A percentile compares a stretch with the other conserved stretches of the same genome.
These are phyloP conservation scores for Populus hybrid DNA, from an alignment of 441 rosid species.

Conservation along the genomic window DNA sequence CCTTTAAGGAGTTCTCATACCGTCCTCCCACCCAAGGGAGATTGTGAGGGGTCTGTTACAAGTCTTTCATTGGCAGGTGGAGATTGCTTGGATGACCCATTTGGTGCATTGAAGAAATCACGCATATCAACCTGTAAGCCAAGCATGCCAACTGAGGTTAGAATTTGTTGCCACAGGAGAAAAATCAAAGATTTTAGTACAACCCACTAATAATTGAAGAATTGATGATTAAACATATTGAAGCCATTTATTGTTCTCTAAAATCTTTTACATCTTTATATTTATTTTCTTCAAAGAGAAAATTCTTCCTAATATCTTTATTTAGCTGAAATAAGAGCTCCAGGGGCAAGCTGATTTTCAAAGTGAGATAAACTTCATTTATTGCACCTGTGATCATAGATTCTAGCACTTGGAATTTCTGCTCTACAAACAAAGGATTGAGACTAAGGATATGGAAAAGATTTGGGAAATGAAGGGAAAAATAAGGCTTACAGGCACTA, in stretches of 20 bases:
- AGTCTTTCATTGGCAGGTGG: constrained; percentile 53
- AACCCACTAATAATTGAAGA: background rate
- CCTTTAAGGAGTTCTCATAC: constrained; percentile 32
- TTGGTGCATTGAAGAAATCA: constrained; percentile 85
- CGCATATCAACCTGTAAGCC: constrained; percentile 85
- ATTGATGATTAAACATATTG: background rate
- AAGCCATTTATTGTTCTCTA: background rate
- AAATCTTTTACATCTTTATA: no score
- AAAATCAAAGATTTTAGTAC: background rate
- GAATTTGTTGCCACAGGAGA: constrained; percentile 14
- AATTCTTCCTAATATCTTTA: background rate
- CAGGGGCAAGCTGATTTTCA: background rate
- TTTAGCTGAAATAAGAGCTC: background rate
- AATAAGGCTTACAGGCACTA: background rate
- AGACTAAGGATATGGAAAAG: background rate
- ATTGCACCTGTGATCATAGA: background rate
- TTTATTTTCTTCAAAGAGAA: no score
- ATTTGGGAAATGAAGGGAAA: background rate
- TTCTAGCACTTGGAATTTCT: background rate
- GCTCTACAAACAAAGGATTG: background rate
- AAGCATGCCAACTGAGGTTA: constrained; percentile 11
- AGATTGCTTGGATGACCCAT: constrained; percentile 72
- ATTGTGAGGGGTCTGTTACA: constrained; percentile 67
- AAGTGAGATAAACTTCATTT: background rate
- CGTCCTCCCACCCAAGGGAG: constrained; percentile 88